phyloP scores from a whole-genome alignment of 2,329 filamentous ascomycete genomes.

The Conoideocrella luteorostrata region DNA sequence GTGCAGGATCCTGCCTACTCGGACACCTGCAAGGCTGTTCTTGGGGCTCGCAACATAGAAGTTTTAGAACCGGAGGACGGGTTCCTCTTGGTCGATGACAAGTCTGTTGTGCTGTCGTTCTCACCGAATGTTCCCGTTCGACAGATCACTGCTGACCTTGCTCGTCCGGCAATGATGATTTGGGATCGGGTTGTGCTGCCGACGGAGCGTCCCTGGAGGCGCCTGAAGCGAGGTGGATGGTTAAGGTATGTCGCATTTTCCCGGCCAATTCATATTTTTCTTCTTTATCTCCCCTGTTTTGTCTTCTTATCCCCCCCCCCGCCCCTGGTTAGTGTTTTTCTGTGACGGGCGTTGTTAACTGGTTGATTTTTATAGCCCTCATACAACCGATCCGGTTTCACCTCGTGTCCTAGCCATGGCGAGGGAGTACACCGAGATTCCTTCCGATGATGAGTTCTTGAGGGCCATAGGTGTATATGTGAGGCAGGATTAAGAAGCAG shows the following conservation, averaged over 20 bases:
- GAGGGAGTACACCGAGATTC: conserved; percentile 1
- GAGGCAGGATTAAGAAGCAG: not conserved
- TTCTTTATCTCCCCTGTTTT: not conserved
- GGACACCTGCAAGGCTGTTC: conserved; percentile 3
- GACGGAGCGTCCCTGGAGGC: not conserved
- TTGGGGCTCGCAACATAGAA: conserved; percentile 6
- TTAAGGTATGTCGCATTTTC: conserved; percentile 5
- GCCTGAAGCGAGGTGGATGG: not conserved
- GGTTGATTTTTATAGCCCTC: no score
- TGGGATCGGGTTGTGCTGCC: conserved; percentile 9
- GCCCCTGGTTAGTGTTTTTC: no score
- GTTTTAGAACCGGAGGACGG: conserved; percentile 11
- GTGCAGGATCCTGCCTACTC: conserved; percentile 13
- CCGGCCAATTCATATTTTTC: no score
- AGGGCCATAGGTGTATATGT: conserved; percentile 1
- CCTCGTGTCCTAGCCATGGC: conserved; percentile 4
- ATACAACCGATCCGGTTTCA: conserved; percentile 3
- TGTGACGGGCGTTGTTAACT: no score
- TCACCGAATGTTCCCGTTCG: conserved; percentile 14
- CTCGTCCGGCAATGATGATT: conserved; percentile 15
- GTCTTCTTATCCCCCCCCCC: no score
- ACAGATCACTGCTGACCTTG: conserved; percentile 16
- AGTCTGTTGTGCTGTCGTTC: conserved; percentile 13
- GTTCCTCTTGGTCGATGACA: conserved; percentile 14
- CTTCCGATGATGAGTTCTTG: not conserved